Conservation (phyloP, 2,329 filamentous ascomycete species). For the Penicillium occitanis region DNA sequence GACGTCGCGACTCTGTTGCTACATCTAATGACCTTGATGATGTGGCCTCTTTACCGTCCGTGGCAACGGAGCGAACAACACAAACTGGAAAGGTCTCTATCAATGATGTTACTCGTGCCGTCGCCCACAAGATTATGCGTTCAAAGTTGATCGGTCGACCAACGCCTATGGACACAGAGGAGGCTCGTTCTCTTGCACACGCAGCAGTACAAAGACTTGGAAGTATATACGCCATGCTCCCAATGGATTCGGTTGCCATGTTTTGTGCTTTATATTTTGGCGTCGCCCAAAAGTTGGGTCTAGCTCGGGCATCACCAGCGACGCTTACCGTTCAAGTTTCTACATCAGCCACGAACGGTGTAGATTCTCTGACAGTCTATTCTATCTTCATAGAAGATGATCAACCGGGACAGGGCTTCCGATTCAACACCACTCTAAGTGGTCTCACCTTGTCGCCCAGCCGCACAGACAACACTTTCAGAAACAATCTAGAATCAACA, state of each 20-base stretch:
- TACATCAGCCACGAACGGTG: constrained; percentile 8
- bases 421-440: constrained; percentile 16
- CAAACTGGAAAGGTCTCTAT: constrained; percentile 27
- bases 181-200: constrained; percentile 35
- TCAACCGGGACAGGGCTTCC: constrained; percentile 11
- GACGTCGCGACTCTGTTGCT: constrained; percentile 18
- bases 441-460: constrained; percentile 8
- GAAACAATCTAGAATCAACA: constrained; percentile 1
- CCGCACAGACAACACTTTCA: neutral
- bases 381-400: constrained; percentile 14
- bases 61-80: constrained; percentile 10
- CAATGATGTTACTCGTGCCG: constrained; percentile 34
- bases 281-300: constrained; percentile 37
- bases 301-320: constrained; percentile 28
- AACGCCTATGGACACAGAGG: constrained; percentile 30
- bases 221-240: constrained; percentile 31
- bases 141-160: constrained; percentile 32
- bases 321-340: constrained; percentile 32
- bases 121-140: constrained; percentile 35
- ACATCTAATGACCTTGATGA: constrained; percentile 25
- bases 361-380: constrained; percentile 5
- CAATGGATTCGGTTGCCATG: constrained; percentile 27
- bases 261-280: constrained; percentile 40
- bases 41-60: constrained; percentile 29
- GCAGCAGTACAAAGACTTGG: constrained; percentile 34